Conservation (phyloP, 73 alveolate species). For the Stentor roeselii region DNA sequence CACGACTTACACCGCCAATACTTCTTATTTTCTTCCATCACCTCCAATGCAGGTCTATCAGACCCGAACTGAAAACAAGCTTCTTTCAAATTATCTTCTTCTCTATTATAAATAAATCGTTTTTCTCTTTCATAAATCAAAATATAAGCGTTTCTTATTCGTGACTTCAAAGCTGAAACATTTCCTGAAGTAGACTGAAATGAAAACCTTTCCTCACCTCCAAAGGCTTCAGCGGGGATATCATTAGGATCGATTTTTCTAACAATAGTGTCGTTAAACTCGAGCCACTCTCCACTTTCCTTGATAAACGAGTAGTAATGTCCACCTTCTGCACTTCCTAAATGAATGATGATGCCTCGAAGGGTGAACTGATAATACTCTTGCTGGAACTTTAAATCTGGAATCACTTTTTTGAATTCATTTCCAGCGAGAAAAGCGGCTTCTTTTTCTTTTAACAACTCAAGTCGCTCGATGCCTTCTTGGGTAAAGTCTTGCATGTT, state of each 20-base stretch:
- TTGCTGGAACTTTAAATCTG: constrained; percentile 54
- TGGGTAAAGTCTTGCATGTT: constrained; percentile 93
- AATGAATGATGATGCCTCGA: constrained; percentile 92
- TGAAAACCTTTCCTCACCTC: constrained; percentile 47
- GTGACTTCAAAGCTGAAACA: constrained; percentile 25
- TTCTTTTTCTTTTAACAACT: constrained; percentile 36
- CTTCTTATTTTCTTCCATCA: constrained; percentile 39
- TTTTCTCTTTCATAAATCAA: constrained; percentile 88
- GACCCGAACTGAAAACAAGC: background rate
- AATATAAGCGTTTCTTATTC: constrained; percentile 89
- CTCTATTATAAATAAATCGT: background rate
- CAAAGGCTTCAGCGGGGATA: constrained; percentile 90
- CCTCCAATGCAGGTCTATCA: too few species aligned
- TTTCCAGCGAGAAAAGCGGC: constrained; percentile 81
- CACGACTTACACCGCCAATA: constrained; percentile 53
- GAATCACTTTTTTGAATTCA: constrained; percentile 70
- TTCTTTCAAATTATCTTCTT: constrained; percentile 3
- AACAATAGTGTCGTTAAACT: constrained; percentile 57
- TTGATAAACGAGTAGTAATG: constrained; percentile 96
- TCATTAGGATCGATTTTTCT: constrained; percentile 77
- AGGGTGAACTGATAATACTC: constrained; percentile 81
- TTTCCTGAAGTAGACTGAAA: constrained; percentile 23
- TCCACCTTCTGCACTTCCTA: constrained; percentile 97
- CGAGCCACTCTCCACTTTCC: constrained; percentile 35
- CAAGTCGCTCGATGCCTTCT: constrained; percentile 82